Percentiles rank a stretch among this genome's conserved stretches.
Conservation (phyloP, 345 rosid genomes). For the Balakata baccata region DNA sequence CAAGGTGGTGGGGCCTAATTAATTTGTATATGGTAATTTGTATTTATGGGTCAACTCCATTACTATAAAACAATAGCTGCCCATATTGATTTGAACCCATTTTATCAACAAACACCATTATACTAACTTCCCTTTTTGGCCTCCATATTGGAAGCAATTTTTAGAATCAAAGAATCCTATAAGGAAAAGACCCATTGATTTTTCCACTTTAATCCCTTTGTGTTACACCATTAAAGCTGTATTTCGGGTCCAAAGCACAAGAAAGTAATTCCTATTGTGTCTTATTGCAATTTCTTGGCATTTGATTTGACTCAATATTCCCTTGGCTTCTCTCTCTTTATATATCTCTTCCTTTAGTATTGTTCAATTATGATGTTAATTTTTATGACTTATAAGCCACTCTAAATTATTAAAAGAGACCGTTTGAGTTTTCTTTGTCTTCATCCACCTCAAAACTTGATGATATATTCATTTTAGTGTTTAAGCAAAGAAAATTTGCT, state of each 20-base stretch:
- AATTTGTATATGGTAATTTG: too few species aligned
- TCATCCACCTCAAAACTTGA: too few species aligned
- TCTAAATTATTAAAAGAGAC: background rate
- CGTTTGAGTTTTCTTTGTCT: background rate
- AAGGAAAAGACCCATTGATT: background rate
- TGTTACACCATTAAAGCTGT: slow-evolving; percentile 27
- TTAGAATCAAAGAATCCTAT: slow-evolving; percentile 32
- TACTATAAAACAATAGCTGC: background rate
- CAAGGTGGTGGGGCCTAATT: background rate
- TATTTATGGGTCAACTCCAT: slow-evolving; percentile 34
- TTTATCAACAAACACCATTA: slow-evolving; percentile 27
- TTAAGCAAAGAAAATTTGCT: too few species aligned
- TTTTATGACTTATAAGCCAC: background rate
- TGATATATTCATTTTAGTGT: too few species aligned
- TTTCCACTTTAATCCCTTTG: background rate
- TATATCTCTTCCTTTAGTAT: too few species aligned
- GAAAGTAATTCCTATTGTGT: slow-evolving; percentile 14
- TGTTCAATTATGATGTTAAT: background rate
- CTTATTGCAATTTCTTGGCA: slow-evolving; percentile 16
- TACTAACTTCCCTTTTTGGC: slow-evolving; percentile 28
- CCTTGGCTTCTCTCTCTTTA: background rate
- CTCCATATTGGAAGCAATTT: slow-evolving; percentile 35
- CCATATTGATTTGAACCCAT: slow-evolving; percentile 11
- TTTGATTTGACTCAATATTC: slow-evolving; percentile 13
- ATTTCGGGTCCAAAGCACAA: slow-evolving; percentile 31